Percentiles rank a stretch among this genome's conserved stretches.
phyloP scores from a whole-genome alignment of 192 early-diverging fungal species.

The Tieghemiomyces parasiticus region DNA sequence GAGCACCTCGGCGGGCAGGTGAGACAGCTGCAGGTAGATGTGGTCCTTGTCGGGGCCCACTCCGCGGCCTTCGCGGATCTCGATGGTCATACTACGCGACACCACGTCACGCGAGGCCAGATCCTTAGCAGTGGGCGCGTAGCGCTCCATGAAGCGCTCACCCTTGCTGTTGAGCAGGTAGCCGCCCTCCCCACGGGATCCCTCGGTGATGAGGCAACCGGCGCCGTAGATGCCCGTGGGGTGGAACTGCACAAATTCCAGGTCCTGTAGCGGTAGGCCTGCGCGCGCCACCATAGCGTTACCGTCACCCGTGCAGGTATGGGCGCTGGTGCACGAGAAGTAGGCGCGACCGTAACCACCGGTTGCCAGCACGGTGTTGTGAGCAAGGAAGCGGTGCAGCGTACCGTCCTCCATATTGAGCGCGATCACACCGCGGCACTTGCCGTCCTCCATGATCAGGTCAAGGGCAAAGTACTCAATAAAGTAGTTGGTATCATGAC shows the following conservation, averaged over 20 bases:
- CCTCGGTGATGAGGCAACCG: conserved; percentile 96
- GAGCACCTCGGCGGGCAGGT: conserved; percentile 83
- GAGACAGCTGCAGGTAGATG: conserved; percentile 89
- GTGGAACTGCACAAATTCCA: conserved; percentile 99
- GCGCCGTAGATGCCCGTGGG: conserved; percentile 98
- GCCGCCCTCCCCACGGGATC: conserved; percentile 93
- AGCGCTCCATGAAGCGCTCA: conserved; percentile 99
- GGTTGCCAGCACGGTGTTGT: conserved; percentile 97
- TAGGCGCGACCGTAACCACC: conserved; percentile 98
- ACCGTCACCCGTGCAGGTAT: conserved; percentile 98
- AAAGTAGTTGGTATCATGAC: conserved; percentile 93
- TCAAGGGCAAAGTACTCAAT: conserved; percentile 99
- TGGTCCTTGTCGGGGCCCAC: conserved; percentile 93
- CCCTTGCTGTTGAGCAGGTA: conserved; percentile 90
- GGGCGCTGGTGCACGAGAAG: conserved; percentile 95
- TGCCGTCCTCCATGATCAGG: conserved; percentile 96
- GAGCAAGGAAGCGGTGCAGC: conserved; percentile 90
- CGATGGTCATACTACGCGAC: conserved; percentile 96
- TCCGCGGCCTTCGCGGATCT: conserved; percentile 95
- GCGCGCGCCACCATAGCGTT: conserved; percentile 98
- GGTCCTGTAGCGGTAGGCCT: conserved; percentile 90
- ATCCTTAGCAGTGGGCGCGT: conserved; percentile 97
- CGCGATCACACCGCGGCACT: conserved; percentile 92
- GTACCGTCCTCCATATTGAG: conserved; percentile 98
- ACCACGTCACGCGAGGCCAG: conserved; percentile 97